A percentile compares a stretch with the other conserved stretches of the same genome.
Conservation (phyloP, 495 filamentous ascomycete genomes). For the Apiosordaria backusii region DNA sequence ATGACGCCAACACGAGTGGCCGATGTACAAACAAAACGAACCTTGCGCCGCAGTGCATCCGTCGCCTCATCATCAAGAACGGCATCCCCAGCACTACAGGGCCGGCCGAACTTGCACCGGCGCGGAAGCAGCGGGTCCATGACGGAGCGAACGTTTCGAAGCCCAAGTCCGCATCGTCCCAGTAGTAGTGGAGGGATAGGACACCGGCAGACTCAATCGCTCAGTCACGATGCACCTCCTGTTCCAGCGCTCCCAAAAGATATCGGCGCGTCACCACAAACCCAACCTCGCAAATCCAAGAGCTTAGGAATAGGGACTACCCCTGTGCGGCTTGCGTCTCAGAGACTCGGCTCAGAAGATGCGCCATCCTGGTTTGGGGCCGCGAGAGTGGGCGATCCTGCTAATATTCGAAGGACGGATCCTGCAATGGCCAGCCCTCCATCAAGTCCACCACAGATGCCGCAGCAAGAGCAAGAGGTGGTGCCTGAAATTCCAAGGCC, state of each 20-base stretch:
- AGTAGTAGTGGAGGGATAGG: constrained; percentile 43
- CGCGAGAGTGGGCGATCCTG: constrained; percentile 40
- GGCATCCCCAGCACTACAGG: constrained; percentile 37
- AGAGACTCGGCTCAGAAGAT: constrained; percentile 37
- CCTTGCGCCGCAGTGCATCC: constrained; percentile 66
- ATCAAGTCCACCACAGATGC: constrained; percentile 31
- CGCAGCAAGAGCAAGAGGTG: constrained; percentile 13
- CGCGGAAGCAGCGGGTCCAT: constrained; percentile 73
- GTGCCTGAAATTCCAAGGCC: constrained; percentile 37
- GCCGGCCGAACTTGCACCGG: constrained; percentile 53
- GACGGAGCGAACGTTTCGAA: constrained; percentile 78
- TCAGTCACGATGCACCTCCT: constrained; percentile 56
- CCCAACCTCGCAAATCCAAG: constrained; percentile 24
- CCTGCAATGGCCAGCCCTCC: constrained; percentile 39
- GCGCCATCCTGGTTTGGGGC: constrained; percentile 42
- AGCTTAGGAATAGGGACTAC: constrained; percentile 35
- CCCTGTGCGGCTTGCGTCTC: constrained; percentile 42
- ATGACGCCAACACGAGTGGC: constrained; percentile 72
- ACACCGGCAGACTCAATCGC: constrained; percentile 22
- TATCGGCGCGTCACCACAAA: constrained; percentile 26
- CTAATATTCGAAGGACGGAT: constrained; percentile 42
- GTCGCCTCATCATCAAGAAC: constrained; percentile 59
- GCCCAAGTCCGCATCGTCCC: constrained; percentile 57
- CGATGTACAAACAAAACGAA: constrained; percentile 83
- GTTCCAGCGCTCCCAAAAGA: constrained; percentile 66